These are phyloP conservation scores for Styphnolobium japonicum DNA, from an alignment of 306 rosid genomes.

Conservation along the genomic window DNA sequence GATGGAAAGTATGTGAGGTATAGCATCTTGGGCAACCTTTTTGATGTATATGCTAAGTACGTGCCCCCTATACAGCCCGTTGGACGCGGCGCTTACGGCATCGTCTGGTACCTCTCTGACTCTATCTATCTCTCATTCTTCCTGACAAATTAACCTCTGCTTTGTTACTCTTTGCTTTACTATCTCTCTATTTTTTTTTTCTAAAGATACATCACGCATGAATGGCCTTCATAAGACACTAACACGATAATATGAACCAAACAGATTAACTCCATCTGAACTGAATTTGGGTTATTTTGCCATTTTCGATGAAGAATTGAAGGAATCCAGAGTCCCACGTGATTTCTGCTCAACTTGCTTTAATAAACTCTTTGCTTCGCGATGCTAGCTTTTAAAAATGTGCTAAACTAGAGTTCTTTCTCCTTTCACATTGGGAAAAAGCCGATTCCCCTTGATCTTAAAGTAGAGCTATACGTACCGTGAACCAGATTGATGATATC, in stretches of 20 bases:
- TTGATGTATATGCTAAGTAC: slow-evolving; percentile 73
- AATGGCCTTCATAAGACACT: no score
- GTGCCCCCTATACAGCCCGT: slow-evolving; percentile 83
- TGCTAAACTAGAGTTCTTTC: no score
- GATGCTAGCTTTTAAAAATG: no score
- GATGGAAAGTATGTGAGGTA: slow-evolving; percentile 61
- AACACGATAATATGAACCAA: no score
- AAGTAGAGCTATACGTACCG: no score
- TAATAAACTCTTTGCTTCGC: no score
- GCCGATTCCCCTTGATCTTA: background rate
- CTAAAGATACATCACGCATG: no score
- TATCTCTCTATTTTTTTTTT: no score
- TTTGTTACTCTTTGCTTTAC: background rate
- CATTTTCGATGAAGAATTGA: background rate
- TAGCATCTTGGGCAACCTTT: slow-evolving; percentile 73
- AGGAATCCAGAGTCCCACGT: no score
- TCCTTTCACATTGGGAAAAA: background rate
- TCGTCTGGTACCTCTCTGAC: slow-evolving; percentile 79
- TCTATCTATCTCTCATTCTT: no score
- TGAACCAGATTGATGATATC: background rate
- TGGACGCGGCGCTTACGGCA: slow-evolving; percentile 95
- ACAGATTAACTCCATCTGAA: no score
- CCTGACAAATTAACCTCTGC: background rate
- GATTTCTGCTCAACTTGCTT: no score
- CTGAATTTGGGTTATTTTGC: background rate